Evolutionary conservation across 805 yeast genomes (phyloP), one percentile per base, ranked within the genome.

Genomic region (Pachysolen tannophilus): DNA sequence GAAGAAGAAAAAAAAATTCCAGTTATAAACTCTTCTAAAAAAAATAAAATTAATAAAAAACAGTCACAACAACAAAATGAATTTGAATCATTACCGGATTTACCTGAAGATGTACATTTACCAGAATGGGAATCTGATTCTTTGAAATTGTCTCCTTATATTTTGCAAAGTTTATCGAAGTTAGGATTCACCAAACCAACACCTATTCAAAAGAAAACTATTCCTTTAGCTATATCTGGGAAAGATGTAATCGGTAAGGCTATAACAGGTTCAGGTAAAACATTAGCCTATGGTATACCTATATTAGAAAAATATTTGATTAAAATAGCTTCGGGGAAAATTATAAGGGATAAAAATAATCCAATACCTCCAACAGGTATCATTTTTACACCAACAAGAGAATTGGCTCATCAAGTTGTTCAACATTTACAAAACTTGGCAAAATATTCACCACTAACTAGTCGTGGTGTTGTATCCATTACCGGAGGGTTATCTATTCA

Each of bases 401-500:
- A 92, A 56, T 69, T 92, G 48, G 97, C 95, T 0, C 90, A 82
- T 44, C 99, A 92, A 60, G 96, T 92, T 33, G 76, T 78, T 27
- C 75, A 80, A 41, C 97, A 92, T 60, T 55, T 92, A 43, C 71
- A 74, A 45, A 56, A 55, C 20, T 47, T 82, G 8, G 65, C 79
- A 37, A 69, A 62, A 43, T 70, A 47, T 46, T 69, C 72, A 44
- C 81, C 75, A 13, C 64, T 69, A 38, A 53, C 70, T 2, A 63
- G 67, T 7, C 63, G 70, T 37, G 71, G 86, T 0, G 72, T 90
- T 33, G 69, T 86, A 8, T 71, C 88, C 28, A 62, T 92, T 27
- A 92, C 98, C 6, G 99, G 99, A 42, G 99, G 99, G 7, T 67
- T 92, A 25, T 82, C 97, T 1, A 82, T 88, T 43, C 95, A 85